phyloP scores from a whole-genome alignment of 2,329 filamentous ascomycete genomes.

The Xylariaceae sp. region DNA sequence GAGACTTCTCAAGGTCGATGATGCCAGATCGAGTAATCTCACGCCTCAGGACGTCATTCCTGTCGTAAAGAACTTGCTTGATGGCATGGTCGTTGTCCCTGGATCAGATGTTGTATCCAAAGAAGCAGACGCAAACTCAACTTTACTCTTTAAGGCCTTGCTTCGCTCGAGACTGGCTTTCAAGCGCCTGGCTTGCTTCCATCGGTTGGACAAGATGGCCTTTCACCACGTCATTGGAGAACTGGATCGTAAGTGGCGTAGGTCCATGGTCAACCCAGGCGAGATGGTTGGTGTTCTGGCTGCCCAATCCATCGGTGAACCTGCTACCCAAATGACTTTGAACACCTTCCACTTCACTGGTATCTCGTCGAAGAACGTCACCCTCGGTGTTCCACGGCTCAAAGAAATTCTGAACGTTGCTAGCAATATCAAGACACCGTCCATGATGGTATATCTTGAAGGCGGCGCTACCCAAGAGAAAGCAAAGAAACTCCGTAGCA shows the following conservation, averaged over 20 bases:
- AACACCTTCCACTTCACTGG: conserved; percentile 99
- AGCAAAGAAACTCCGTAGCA: conserved; percentile 84
- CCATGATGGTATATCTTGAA: conserved; percentile 89
- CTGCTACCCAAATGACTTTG: conserved; percentile 98
- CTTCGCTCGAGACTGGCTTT: conserved; percentile 88
- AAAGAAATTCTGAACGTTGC: conserved; percentile 99
- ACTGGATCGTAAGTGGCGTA: conserved; percentile 85
- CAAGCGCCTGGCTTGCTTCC: conserved; percentile 86
- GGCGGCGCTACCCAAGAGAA: conserved; percentile 72
- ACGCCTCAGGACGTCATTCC: conserved; percentile 87
- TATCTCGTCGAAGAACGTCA: conserved; percentile 99
- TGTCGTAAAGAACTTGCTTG: conserved; percentile 74
- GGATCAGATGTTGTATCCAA: conserved; percentile 80
- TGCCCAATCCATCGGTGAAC: conserved; percentile 97
- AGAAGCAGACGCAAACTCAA: conserved; percentile 89
- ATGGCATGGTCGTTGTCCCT: conserved; percentile 82
- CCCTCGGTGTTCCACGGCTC: conserved; percentile 95
- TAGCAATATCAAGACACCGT: conserved; percentile 97
- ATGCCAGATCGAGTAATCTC: conserved; percentile 84
- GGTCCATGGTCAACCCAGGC: conserved; percentile 85
- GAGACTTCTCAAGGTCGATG: conserved; percentile 88
- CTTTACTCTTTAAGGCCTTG: conserved; percentile 89
- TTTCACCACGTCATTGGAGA: conserved; percentile 93
- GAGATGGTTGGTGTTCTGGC: conserved; percentile 99
- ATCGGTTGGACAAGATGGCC: conserved; percentile 86